A percentile compares a stretch with the other conserved stretches of the same genome.
phyloP scores from a whole-genome alignment of 2,329 filamentous ascomycete species.

The Fusarium denticulatum region DNA sequence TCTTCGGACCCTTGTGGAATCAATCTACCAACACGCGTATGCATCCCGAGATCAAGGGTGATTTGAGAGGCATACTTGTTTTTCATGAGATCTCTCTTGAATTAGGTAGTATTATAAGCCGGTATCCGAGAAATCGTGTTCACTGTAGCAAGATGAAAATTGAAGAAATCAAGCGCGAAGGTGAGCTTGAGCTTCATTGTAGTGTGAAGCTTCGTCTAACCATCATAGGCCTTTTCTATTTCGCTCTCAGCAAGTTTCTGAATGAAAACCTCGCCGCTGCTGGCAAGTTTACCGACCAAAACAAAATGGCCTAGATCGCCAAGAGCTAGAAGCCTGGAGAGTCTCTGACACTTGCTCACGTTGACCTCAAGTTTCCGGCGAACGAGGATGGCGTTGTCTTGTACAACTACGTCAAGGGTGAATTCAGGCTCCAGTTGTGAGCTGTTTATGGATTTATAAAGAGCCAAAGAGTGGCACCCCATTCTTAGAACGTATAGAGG shows the following conservation, averaged over 20 bases:
- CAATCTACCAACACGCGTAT: too few relatives aligned
- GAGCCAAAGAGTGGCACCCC: neutral
- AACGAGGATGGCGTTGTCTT: neutral
- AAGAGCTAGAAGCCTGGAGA: neutral
- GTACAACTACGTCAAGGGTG: neutral
- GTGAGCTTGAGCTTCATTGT: accelerated
- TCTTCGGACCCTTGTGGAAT: too few relatives aligned
- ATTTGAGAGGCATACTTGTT: too few relatives aligned
- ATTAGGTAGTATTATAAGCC: neutral
- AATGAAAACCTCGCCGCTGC: neutral
- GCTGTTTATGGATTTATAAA: too few relatives aligned
- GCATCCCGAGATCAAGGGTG: too few relatives aligned
- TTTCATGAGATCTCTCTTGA: too few relatives aligned
- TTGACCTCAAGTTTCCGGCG: neutral
- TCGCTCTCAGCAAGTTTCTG: neutral
- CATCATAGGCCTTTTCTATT: neutral
- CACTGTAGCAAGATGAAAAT: neutral
- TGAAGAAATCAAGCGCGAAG: neutral
- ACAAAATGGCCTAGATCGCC: neutral
- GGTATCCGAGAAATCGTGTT: neutral
- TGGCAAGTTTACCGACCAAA: neutral
- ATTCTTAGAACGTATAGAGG: neutral
- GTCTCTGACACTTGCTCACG: neutral
- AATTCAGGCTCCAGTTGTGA: neutral
- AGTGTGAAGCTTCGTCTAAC: neutral